Percentiles rank a stretch among this genome's conserved stretches.
Evolutionary conservation across 306 rosid species (phyloP).

Genomic region (Gleditsia sinensis): DNA sequence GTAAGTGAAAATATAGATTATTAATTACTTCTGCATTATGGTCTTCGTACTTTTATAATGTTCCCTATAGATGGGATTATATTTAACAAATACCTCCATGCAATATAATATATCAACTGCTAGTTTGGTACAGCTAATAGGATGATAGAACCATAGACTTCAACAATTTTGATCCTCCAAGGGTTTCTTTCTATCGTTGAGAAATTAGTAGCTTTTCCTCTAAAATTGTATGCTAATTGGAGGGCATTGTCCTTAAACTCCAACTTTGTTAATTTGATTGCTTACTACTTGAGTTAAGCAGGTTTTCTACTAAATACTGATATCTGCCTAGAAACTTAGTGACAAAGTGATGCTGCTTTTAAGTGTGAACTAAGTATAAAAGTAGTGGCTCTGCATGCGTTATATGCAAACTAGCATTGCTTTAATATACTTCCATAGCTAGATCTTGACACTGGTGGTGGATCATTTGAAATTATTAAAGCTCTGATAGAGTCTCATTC

Average conservation of each 20-base stretch:
- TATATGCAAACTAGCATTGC: neutral
- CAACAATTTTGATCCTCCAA: neutral
- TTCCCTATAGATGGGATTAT: neutral
- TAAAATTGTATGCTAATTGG: neutral
- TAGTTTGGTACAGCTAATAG: conserved; percentile 9
- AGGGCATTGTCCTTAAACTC: neutral
- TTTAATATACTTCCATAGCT: neutral
- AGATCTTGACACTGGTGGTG: neutral
- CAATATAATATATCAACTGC: neutral
- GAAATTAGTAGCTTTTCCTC: conserved; percentile 9
- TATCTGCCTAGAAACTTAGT: conserved; percentile 18
- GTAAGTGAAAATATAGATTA: conserved; percentile 47
- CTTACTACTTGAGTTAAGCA: conserved; percentile 2
- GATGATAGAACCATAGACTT: neutral
- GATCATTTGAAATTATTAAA: neutral
- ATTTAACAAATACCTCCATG: neutral
- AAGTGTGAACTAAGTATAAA: neutral
- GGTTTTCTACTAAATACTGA: conserved; percentile 12
- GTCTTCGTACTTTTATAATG: neutral
- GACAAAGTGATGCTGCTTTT: neutral
- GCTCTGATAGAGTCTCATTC: neutral
- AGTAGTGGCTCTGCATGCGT: neutral
- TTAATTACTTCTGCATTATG: conserved; percentile 11
- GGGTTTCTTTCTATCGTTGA: neutral
- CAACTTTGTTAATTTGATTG: neutral